Percentiles rank a stretch among this genome's conserved stretches.
These are phyloP conservation scores for Arthrobotrys megalospora DNA, from an alignment of 2,329 filamentous ascomycete genomes.

Conservation along the genomic window DNA sequence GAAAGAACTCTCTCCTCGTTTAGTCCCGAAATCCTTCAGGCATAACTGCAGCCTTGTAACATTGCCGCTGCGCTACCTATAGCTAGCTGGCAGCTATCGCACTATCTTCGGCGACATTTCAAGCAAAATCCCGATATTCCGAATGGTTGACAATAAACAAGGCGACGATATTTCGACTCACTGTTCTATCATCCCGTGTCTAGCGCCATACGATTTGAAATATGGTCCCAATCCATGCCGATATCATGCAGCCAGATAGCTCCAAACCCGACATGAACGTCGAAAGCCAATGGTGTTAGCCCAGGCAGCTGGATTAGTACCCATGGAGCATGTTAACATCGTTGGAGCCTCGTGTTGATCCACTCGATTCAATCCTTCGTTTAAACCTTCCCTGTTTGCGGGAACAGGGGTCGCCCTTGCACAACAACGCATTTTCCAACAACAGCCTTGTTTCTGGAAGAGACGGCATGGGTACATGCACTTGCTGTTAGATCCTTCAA, in stretches of 20 bases:
- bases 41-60: slow-evolving; percentile 41
- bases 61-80: background rate
- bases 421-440: slow-evolving; percentile 15
- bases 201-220: slow-evolving; percentile 22
- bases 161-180: slow-evolving; percentile 45
- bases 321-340: slow-evolving; percentile 19
- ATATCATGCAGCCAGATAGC: slow-evolving; percentile 9
- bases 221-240: slow-evolving; percentile 3
- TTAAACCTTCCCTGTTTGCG: slow-evolving; percentile 36
- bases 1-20: background rate
- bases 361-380: slow-evolving; percentile 33
- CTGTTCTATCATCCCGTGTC: slow-evolving; percentile 7
- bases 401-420: background rate
- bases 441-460: slow-evolving; percentile 39
- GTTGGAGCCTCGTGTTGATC: slow-evolving; percentile 39
- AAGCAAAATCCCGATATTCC: slow-evolving; percentile 7
- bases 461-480: background rate
- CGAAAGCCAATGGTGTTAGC: background rate
- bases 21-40: slow-evolving; percentile 32
- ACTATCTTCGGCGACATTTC: slow-evolving; percentile 30
- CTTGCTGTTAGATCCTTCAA: slow-evolving; percentile 11
- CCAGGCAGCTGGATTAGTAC: slow-evolving; percentile 25
- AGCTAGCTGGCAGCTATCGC: background rate
- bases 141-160: slow-evolving; percentile 23
- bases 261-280: background rate